Evolutionary conservation across 2,329 filamentous ascomycete genomes (phyloP).

Genomic region (Botrytis sinoallii): DNA sequence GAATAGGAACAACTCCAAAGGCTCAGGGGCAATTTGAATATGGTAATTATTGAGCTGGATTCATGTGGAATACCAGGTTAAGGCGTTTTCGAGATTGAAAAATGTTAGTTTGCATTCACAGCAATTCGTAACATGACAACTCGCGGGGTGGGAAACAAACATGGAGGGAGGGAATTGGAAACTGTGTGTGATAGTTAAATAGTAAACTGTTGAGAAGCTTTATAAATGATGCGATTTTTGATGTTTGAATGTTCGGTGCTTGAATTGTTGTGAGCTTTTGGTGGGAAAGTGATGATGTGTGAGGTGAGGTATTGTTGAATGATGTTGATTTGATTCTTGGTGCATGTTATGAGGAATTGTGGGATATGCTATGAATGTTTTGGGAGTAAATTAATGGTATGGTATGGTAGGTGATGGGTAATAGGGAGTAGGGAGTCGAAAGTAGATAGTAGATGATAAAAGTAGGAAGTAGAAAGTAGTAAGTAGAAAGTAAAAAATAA

Average conservation of each 20-base stretch:
- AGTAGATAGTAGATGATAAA: too few relatives aligned
- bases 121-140: not conserved
- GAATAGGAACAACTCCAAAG: conserved; percentile 2
- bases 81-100: conserved; percentile 6
- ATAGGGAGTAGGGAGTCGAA: too few relatives aligned
- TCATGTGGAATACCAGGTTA: conserved; percentile 11
- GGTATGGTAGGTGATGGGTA: too few relatives aligned
- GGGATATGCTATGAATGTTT: too few relatives aligned
- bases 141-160: not conserved
- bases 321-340: too few relatives aligned
- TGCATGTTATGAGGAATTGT: too few relatives aligned
- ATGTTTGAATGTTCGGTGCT: not conserved
- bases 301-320: too few relatives aligned
- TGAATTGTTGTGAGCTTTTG: not conserved
- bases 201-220: not conserved
- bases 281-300: not conserved
- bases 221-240: not conserved
- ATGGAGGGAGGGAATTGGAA: not conserved
- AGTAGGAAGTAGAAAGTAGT: too few relatives aligned
- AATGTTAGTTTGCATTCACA: not conserved
- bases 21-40: not conserved
- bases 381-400: too few relatives aligned
- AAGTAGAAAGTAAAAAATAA: too few relatives aligned
- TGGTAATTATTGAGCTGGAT: conserved; percentile 14
- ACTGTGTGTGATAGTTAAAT: not conserved